Evolutionary conservation across 805 yeast species (phyloP), one percentile per base, ranked within the genome.

Genomic region (Saccharomycopsis selenospora): DNA sequence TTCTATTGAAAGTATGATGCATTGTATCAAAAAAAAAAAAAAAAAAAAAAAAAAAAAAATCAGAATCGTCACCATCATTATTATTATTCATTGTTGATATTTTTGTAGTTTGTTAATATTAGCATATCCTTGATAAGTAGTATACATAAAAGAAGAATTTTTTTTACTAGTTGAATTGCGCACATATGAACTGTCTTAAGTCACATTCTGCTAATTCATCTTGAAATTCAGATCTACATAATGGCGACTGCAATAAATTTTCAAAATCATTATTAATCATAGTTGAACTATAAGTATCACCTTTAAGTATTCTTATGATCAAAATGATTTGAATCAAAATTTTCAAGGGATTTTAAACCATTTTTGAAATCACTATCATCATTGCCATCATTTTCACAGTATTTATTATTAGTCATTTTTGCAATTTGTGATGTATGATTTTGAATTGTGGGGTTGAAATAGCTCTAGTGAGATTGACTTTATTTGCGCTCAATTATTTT

Each of bases 181-280:
- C 18, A 33, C 11, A 26, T 33, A 7, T n/a, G 13, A 8, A n/a
- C 6, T 13, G 14, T 33, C 14, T 10, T 11, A 46, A 52, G 14
- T 49, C 55, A 20, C 24, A 29, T 42, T 52, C 53, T 27, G 49
- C 55, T 17, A 52, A 20, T 36, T 52, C 55, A 1, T 49, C 55
- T 24, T 52, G 51, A 18, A 26, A 24, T 20, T 38, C 24, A 3
- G 55, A 51, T 40, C 38, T 52, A 28, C 43, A 8, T 2, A 52
- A 22, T 25, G 51, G 24, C 8, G 36, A 33, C n/a, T 52, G 51
- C 13, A 52, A 29, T 28, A 52, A 42, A 29, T 14, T 24, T 2
- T 18, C 26, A 23, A 41, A 25, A 25, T 18, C 24, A 41, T n/a
- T 28, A 25, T 22, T 22, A n/a, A 20, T 22, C 6, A 22, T 25